Base-by-base conservation (phyloP, 192 early-diverging fungal genomes). In the Backusella westeae region DNA sequence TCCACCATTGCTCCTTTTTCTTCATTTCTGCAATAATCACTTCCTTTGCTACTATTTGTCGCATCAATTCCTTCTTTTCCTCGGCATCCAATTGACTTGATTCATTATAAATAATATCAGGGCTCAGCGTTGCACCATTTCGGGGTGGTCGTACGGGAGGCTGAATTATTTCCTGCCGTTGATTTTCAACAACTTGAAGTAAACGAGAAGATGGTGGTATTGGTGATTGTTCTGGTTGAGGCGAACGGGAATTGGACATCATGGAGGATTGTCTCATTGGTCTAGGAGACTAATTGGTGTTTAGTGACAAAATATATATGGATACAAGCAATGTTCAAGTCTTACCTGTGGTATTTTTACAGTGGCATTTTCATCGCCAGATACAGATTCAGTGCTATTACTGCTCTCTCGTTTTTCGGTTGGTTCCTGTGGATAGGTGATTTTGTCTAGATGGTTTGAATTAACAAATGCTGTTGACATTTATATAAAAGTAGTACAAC, bases 1-100 rank as follows among this genome's bases (percentile, higher is more conserved):
- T 67, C 81, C 81, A 84, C 83, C 83, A 86, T 32, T 79, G 79
- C 73, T 86, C 85, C 34, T 78, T 82, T 36, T 78, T 84, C 56
- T 78, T 84, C 67, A 82, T 75, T 36, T 75, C 53, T 14, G 21
- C 1, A 66, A 82, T 84, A n/a, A 73, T 34, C 2, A 41, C 26
- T 75, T 86, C 83, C 2, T 71, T 69, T 12, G 77, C 67, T 14
- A 73, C 34, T 6, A 86, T 71, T 36, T 84, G 78, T 39, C 72
- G 35, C 26, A 74, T 21, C 1, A 79, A 23, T 4, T 21, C 14
- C 8, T 12, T 53, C 12, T 42, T 72, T 56, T 83, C 80, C 8
- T 77, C 77, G 21, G 17, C 5, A 19, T 73, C 67, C 23, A 67
- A 29, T 32, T 52, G 9, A 34, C n/a, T 65, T 23, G 23, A 29